These are phyloP conservation scores for Hyphopichia fennica DNA, from an alignment of 1,139 yeast genomes.

Conservation along the genomic window DNA sequence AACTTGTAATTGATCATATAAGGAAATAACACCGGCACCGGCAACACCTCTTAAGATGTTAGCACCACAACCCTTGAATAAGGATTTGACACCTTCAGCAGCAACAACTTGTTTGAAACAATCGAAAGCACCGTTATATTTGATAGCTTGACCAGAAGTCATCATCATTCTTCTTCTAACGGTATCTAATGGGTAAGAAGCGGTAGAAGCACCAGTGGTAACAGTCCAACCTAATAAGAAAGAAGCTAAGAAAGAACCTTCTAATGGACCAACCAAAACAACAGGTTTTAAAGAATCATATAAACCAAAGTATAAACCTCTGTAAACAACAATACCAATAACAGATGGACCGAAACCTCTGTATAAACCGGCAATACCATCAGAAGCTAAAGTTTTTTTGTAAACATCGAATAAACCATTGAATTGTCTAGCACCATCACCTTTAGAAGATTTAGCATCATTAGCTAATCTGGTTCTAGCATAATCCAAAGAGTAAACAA, in stretches of 20 bases:
- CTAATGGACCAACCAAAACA: conserved; percentile 55
- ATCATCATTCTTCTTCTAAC: conserved; percentile 60
- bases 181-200: conserved; percentile 57
- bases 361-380: conserved; percentile 58
- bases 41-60: conserved; percentile 60
- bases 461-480: conserved; percentile 59
- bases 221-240: conserved; percentile 58
- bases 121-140: conserved; percentile 53
- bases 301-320: conserved; percentile 58
- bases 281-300: conserved; percentile 56
- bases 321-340: conserved; percentile 53
- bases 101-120: conserved; percentile 50
- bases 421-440: conserved; percentile 52
- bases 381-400: conserved; percentile 54
- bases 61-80: conserved; percentile 58
- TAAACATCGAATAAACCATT: conserved; percentile 56
- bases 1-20: conserved; percentile 54
- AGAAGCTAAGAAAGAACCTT: conserved; percentile 56
- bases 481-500: conserved; percentile 55
- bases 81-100: conserved; percentile 51
- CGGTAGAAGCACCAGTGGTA: conserved; percentile 56
- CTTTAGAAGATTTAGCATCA: conserved; percentile 53
- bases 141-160: conserved; percentile 57
- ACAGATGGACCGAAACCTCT: conserved; percentile 61
- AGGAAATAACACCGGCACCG: conserved; percentile 57